Base-by-base conservation (phyloP, 352 stramenopile genomes). In the Albugo laibachii region DNA sequence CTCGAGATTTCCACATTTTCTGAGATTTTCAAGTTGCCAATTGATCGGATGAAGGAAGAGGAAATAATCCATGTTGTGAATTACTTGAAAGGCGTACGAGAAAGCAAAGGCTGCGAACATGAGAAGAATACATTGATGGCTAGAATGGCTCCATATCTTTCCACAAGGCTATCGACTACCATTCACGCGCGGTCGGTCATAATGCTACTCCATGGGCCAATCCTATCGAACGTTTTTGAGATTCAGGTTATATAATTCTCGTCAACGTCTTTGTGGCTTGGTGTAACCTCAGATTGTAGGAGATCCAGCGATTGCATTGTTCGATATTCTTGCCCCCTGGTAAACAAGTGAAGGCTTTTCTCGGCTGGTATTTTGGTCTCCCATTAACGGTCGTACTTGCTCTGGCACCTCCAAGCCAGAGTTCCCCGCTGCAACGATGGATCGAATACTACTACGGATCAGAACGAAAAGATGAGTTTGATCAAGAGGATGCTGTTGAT, bases 361-460 rank as follows among this genome's bases (percentile, higher is more conserved):
- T 91, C 44, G 68, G 83, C 55, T 91, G 77, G 77, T 91, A 69
- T 45, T 87, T 82, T 46, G 66, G 66, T n/a, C 62, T 87, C 15
- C 72, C 77, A 37, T 55, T 84, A 1, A 65, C 62, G 36, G 49
- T 54, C 8, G 52, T 91, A 19, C 53, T 91, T 13, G 52, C 65
- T 4, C 61, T 91, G 13, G 67, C 71, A 39, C 41, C 69, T 4
- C 75, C 77, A 38, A 80, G 62, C 13, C 54, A 66, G 18, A 85
- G 71, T 39, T 89, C 74, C 21, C 69, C 71, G 5, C 62, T 91
- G 13, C 72, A 87, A 36, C 69, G 74, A n/a, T 87, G 72, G 72
- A 67, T 87, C 27, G 55, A 57, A 12, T 56, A 65, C 36, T 46
- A 45, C 19, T 61, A 73, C 52, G 46, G 52, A 43, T 59, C 67